Conservation (phyloP, 2,329 filamentous ascomycete genomes). For the Huntiella moniliformis region DNA sequence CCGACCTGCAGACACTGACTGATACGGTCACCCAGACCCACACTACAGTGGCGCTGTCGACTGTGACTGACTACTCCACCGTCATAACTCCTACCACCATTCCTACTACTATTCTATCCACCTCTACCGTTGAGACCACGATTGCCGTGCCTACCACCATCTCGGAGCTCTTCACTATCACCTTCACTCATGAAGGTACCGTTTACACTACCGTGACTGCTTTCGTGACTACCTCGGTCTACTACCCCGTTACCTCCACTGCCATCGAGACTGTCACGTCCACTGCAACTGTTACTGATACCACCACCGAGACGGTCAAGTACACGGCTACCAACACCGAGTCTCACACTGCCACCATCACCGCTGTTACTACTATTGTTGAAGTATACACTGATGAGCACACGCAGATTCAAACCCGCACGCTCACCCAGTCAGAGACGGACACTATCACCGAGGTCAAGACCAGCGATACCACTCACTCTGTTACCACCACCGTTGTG, state of each 20-base stretch:
- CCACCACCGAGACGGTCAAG: neutral
- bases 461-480: conserved; percentile 3
- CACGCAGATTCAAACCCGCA: conserved; percentile 2
- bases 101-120: neutral
- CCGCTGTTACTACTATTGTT: conserved; percentile 6
- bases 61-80: neutral
- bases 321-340: conserved; percentile 5
- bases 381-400: conserved; percentile 8
- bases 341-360: conserved; percentile 11
- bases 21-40: conserved; percentile 1
- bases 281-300: conserved; percentile 1
- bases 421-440: neutral
- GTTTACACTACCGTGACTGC: conserved; percentile 11
- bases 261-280: conserved; percentile 1
- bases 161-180: neutral
- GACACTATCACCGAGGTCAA: neutral
- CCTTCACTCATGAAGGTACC: conserved; percentile 10
- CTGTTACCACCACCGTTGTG: conserved; percentile 7
- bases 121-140: neutral
- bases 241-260: neutral
- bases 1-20: neutral
- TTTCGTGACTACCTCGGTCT: conserved; percentile 2
- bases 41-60: neutral
- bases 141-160: conserved; percentile 9
- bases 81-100: neutral